Conservation (phyloP, 2,329 filamentous ascomycete species). For the Sordariomycetes sp. region DNA sequence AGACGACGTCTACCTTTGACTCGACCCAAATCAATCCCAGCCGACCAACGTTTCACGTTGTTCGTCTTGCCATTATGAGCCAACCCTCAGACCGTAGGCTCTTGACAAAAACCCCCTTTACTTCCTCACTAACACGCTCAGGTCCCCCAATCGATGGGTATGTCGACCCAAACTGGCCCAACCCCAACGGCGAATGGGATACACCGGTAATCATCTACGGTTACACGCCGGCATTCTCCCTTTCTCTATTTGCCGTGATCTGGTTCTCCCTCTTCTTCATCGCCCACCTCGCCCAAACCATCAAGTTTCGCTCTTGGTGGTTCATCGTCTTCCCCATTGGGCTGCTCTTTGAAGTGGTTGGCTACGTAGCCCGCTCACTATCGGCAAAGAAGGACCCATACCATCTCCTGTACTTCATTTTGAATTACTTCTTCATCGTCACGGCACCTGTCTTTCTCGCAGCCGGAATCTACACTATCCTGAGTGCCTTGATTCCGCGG, state of each 20-base stretch:
- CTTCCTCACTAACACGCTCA: neutral
- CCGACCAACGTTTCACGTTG: too few species aligned
- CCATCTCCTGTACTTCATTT: constrained; percentile 43
- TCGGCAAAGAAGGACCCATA: constrained; percentile 41
- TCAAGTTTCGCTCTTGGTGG: constrained; percentile 32
- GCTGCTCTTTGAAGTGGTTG: constrained; percentile 28
- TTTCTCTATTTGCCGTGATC: constrained; percentile 30
- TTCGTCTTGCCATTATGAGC: too few species aligned
- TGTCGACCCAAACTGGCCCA: constrained; percentile 42
- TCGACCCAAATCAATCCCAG: too few species aligned
- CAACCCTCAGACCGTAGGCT: too few species aligned
- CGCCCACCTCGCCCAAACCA: constrained; percentile 24
- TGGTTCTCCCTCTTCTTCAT: constrained; percentile 32
- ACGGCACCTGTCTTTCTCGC: constrained; percentile 49
- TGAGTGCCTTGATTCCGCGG: constrained; percentile 37
- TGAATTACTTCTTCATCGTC: constrained; percentile 54
- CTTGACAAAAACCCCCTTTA: too few species aligned
- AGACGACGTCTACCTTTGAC: too few species aligned
- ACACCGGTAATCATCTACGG: constrained; percentile 41
- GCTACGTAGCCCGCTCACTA: constrained; percentile 30
- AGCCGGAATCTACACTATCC: constrained; percentile 45
- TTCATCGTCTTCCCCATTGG: constrained; percentile 33
- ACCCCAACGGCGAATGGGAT: constrained; percentile 33
- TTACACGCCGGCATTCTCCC: constrained; percentile 35
- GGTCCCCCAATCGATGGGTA: constrained; percentile 22